phyloP scores from a whole-genome alignment of 441 rosid genomes.

The Pelargonium fulgidum region DNA sequence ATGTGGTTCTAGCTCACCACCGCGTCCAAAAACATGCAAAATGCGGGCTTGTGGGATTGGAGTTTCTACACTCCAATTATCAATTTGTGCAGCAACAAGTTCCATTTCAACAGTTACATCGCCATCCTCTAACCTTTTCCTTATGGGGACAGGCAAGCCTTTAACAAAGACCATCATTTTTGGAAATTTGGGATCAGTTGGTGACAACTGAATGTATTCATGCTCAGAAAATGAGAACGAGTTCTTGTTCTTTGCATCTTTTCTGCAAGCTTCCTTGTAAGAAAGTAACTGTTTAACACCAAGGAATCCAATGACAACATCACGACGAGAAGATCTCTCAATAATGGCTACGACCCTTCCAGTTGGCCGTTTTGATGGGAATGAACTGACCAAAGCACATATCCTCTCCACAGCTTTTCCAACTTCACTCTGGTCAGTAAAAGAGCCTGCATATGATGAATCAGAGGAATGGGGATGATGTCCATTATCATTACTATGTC shows the following conservation, averaged over 20 bases:
- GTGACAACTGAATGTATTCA: constrained; percentile 50
- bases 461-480: constrained; percentile 25
- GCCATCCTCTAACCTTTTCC: constrained; percentile 55
- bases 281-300: constrained; percentile 56
- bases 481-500: constrained; percentile 25
- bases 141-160: constrained; percentile 53
- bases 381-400: constrained; percentile 42
- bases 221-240: constrained; percentile 27
- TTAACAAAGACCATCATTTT: constrained; percentile 49
- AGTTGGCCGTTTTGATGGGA: constrained; percentile 74
- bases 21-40: constrained; percentile 57
- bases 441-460: constrained; percentile 23
- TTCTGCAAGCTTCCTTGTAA: constrained; percentile 32
- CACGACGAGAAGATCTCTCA: constrained; percentile 56
- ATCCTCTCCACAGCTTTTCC: constrained; percentile 43
- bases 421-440: constrained; percentile 28
- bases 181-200: constrained; percentile 67
- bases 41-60: constrained; percentile 51
- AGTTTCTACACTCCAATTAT: constrained; percentile 63
- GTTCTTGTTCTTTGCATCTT: constrained; percentile 36
- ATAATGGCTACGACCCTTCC: constrained; percentile 67
- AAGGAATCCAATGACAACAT: constrained; percentile 69
- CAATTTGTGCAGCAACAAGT: constrained; percentile 65
- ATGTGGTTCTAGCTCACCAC: constrained; percentile 61
- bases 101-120: constrained; percentile 64